These are phyloP conservation scores for Neoconidiobolus thromboides DNA, from an alignment of 371 early-diverging fungal species.

Conservation along the genomic window DNA sequence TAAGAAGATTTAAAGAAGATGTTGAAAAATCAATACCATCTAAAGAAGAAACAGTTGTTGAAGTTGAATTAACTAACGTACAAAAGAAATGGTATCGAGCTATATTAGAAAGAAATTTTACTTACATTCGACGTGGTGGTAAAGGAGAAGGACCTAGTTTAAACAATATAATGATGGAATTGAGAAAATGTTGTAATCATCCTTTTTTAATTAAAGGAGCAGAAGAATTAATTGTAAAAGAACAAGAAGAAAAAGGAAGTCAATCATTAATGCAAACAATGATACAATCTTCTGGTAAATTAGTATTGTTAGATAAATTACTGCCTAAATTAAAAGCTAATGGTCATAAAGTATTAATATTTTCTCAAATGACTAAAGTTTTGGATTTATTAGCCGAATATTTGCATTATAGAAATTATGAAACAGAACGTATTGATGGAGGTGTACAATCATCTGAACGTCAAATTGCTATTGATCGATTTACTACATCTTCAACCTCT, in stretches of 20 bases:
- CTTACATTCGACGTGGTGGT: conserved; percentile 44
- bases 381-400: conserved; percentile 83
- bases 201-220: conserved; percentile 72
- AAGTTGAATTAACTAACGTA: conserved; percentile 59
- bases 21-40: conserved; percentile 68
- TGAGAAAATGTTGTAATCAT: conserved; percentile 77
- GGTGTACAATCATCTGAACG: conserved; percentile 69
- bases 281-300: conserved; percentile 74
- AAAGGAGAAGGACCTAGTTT: conserved; percentile 21
- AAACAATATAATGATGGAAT: conserved; percentile 41
- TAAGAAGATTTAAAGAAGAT: conserved; percentile 65
- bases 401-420: conserved; percentile 38
- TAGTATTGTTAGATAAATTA: conserved; percentile 74
- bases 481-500: conserved; percentile 46
- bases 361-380: conserved; percentile 79
- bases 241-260: conserved; percentile 26
- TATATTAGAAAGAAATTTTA: conserved; percentile 79
- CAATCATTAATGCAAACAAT: conserved; percentile 56
- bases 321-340: conserved; percentile 54
- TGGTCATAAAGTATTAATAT: conserved; percentile 86
- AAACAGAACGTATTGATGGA: conserved; percentile 79
- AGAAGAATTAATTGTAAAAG: conserved; percentile 56
- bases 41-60: conserved; percentile 82
- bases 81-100: conserved; percentile 79
- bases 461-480: conserved; percentile 92